Base-by-base conservation (phyloP, 1,139 yeast genomes). In the Suhomyces guaymorum region DNA sequence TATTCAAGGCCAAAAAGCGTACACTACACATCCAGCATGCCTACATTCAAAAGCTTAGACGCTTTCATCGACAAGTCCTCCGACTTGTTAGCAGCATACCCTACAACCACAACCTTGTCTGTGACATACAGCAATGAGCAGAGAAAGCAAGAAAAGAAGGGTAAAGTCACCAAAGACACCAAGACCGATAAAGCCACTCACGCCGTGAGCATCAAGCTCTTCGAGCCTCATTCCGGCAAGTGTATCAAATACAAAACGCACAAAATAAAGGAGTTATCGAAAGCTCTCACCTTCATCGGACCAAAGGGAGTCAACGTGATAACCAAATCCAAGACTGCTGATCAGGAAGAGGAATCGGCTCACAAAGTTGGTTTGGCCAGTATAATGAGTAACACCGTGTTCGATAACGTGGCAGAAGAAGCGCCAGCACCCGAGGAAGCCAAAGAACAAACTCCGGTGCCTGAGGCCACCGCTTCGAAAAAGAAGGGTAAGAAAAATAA, bases 271-370 rank as follows among this genome's bases (percentile, higher is more conserved):
- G 96, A 89, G 55, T 74, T 90, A 26, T 82, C 92, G 12, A 75
- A 92, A 49, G 58, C 90, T 20, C 63, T 88, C 55, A 78, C 87
- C 24, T 88, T 90, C n/a, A 55, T 89, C 33, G 97, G 97, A 0
- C 96, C 97, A 4, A 72, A 76, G 42, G 92, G 94, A 3, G 84
- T 85, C 11, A 71, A 62, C 43, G 52, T 66, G 24, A 42, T 46
- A 26, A 47, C 63, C 8, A 54, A 55, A 29, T 42, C 43, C 11
- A 39, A 42, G 26, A 47, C 46, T 24, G 33, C 33, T 7, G 35
- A 27, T 4, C 32, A 15, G 5, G 41, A 39, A 27, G 43, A 38
- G 32, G 30, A 39, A 38, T 33, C 47, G 26, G 50, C 42, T 12
- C 58, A 63, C 34, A 48, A 53, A 19, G 49, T 59, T 7, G 76